A percentile compares a stretch with the other conserved stretches of the same genome.
These are phyloP conservation scores for Saccharomycopsis hybrid DNA, from an alignment of 1,139 yeast species.

Conservation along the genomic window DNA sequence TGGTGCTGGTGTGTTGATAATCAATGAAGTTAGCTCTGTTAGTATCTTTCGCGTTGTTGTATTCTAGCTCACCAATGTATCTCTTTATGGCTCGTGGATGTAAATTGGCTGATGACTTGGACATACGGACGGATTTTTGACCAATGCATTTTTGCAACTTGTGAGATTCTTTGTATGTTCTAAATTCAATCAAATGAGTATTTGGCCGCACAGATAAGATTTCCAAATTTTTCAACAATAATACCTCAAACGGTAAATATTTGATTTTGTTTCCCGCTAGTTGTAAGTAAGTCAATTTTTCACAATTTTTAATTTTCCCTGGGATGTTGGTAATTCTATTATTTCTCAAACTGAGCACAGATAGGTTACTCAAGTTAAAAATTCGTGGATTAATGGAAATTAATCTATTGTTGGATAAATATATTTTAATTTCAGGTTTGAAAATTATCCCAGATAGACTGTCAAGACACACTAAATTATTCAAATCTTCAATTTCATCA, in stretches of 20 bases:
- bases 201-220: conserved; percentile 48
- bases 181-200: conserved; percentile 27
- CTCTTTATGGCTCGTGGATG: conserved; percentile 10
- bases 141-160: conserved; percentile 1
- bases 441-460: conserved; percentile 29
- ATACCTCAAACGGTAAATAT: conserved; percentile 50
- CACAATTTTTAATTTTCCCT: conserved; percentile 41
- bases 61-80: conserved; percentile 15
- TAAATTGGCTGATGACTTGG: conserved; percentile 15
- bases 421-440: conserved; percentile 38
- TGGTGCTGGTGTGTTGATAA: background rate
- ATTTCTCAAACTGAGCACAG: conserved; percentile 48
- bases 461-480: conserved; percentile 39
- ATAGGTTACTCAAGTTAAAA: conserved; percentile 43
- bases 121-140: background rate
- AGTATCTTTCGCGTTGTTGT: background rate
- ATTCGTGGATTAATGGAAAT: conserved; percentile 43
- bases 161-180: conserved; percentile 3
- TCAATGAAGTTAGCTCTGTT: background rate
- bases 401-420: conserved; percentile 46
- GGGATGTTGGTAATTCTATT: conserved; percentile 48
- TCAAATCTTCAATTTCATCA: conserved; percentile 47
- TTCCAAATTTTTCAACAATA: conserved; percentile 37
- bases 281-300: conserved; percentile 40
- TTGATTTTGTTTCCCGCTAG: conserved; percentile 46